These are phyloP conservation scores for Passalora sequoiae DNA, from an alignment of 2,329 filamentous ascomycete genomes.

Conservation along the genomic window DNA sequence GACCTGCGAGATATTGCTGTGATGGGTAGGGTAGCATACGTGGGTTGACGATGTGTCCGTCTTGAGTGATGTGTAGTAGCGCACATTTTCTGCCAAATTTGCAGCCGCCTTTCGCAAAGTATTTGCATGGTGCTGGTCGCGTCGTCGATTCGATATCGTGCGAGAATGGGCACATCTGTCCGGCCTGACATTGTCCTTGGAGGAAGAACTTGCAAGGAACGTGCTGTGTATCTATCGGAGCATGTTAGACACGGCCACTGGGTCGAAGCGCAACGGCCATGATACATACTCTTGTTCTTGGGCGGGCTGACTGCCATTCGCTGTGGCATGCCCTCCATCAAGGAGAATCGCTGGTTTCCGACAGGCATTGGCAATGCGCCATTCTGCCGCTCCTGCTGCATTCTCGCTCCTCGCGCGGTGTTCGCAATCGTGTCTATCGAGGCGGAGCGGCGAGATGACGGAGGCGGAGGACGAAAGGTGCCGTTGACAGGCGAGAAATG, in stretches of 20 bases:
- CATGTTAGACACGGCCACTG: not conserved
- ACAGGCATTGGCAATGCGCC: constrained; percentile 30
- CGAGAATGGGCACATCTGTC: constrained; percentile 90
- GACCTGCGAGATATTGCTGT: constrained; percentile 17
- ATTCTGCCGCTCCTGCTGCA: constrained; percentile 24
- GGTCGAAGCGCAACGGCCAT: not conserved
- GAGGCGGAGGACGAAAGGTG: constrained; percentile 4
- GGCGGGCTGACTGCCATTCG: constrained; percentile 44
- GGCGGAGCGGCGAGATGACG: constrained; percentile 10
- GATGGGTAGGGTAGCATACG: constrained; percentile 17
- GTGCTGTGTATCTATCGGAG: constrained; percentile 74
- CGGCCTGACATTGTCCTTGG: constrained; percentile 92
- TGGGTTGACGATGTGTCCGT: constrained; percentile 86
- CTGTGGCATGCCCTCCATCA: constrained; percentile 20
- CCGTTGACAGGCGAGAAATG: constrained; percentile 10
- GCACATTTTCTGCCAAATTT: constrained; percentile 98
- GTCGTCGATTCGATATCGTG: constrained; percentile 81
- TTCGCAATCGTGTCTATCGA: constrained; percentile 20
- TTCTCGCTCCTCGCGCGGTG: constrained; percentile 16
- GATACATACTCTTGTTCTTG: constrained; percentile 44
- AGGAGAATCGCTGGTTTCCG: constrained; percentile 17
- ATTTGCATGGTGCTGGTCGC: constrained; percentile 90
- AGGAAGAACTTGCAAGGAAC: constrained; percentile 99
- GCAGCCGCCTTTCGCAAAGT: constrained; percentile 99
- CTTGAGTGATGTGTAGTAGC: constrained; percentile 89